Conservation (phyloP, 192 early-diverging fungal species). For the Coemansia sp. region DNA sequence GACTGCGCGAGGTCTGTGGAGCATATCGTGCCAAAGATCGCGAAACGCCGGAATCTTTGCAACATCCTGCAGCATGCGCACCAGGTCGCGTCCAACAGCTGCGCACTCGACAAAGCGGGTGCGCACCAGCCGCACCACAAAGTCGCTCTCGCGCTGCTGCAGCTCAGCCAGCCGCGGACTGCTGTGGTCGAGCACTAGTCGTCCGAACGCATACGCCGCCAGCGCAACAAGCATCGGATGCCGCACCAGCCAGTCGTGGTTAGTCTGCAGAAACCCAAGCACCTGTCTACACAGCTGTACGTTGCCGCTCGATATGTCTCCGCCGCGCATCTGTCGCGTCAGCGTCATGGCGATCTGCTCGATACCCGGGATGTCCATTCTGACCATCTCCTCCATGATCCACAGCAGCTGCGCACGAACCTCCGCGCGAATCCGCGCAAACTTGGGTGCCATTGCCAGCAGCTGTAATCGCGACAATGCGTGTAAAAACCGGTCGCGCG, state of each 20-base stretch:
- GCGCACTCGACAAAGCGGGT: constrained; percentile 63
- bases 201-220: constrained; percentile 49
- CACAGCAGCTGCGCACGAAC: constrained; percentile 62
- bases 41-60: constrained; percentile 57
- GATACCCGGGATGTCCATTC: constrained; percentile 46
- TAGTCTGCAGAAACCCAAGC: constrained; percentile 53
- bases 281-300: constrained; percentile 52
- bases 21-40: constrained; percentile 61
- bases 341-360: constrained; percentile 60
- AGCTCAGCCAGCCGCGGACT: constrained; percentile 10
- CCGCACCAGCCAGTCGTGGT: constrained; percentile 38
- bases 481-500: constrained; percentile 61
- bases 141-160: constrained; percentile 57
- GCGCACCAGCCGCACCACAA: constrained; percentile 57
- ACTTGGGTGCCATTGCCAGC: constrained; percentile 34
- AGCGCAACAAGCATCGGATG: constrained; percentile 37
- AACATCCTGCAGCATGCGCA: constrained; percentile 66
- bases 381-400: constrained; percentile 60
- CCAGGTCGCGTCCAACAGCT: constrained; percentile 65
- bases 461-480: constrained; percentile 44
- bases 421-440: constrained; percentile 32
- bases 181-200: constrained; percentile 61
- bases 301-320: constrained; percentile 58
- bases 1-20: constrained; percentile 56
- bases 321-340: constrained; percentile 63